phyloP scores from a whole-genome alignment of 257 asterid species.

The Nicotiana undulata region DNA sequence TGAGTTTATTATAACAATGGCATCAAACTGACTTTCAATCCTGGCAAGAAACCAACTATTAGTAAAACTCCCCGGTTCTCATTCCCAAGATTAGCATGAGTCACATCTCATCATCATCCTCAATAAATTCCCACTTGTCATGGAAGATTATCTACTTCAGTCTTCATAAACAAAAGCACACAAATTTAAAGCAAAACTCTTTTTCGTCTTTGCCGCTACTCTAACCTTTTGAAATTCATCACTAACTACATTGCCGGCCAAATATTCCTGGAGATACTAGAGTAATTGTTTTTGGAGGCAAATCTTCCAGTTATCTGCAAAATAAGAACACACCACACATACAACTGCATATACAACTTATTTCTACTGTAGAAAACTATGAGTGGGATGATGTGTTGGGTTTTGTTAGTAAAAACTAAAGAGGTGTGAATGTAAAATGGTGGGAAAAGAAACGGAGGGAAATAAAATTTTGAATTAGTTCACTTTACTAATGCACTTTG shows the following conservation, averaged over 20 bases:
- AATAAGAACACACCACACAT: neutral
- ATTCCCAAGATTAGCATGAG: conserved; percentile 2
- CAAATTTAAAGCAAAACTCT: neutral
- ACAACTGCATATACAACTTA: neutral
- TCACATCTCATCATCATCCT: conserved; percentile 32
- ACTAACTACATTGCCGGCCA: conserved; percentile 49
- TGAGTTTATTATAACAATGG: conserved; percentile 21
- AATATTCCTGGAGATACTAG: conserved; percentile 52
- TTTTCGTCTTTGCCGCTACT: neutral
- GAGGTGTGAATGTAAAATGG: no score
- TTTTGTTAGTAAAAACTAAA: no score
- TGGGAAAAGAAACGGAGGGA: no score
- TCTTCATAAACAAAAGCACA: neutral
- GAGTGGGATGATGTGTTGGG: no score
- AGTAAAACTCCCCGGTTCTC: conserved; percentile 39
- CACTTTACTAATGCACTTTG: no score
- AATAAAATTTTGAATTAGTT: no score
- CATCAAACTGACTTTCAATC: conserved; percentile 47
- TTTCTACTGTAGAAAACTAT: neutral
- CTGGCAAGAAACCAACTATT: conserved; percentile 70
- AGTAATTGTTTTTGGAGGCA: conserved; percentile 36
- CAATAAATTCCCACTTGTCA: conserved; percentile 59
- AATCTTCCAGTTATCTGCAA: conserved; percentile 51
- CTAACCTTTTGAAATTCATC: conserved; percentile 58
- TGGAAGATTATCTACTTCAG: conserved; percentile 14